Base-by-base conservation (phyloP, 208 protist species). In the Wallacemonas collosoma region DNA sequence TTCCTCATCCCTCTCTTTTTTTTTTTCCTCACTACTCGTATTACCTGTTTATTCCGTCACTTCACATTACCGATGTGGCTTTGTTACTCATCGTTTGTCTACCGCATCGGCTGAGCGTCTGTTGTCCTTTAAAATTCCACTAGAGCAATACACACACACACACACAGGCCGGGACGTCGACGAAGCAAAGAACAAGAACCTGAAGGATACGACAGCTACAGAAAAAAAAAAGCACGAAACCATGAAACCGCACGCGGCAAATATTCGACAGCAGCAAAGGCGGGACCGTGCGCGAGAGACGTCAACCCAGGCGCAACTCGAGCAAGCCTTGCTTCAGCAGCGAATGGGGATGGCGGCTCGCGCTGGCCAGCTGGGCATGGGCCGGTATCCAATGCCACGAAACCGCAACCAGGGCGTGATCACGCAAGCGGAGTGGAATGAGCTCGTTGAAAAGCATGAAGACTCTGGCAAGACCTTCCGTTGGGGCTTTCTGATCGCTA, bases 251-350 rank as follows among this genome's bases (percentile, higher is more conserved):
- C 83, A 81, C n/a, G 64, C 83, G 12, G 89, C 89, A 9, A 82
- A 92, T 69, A 48, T 92, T 70, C 89, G 89, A 15, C 89, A 92
- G 73, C 87, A 91, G 75, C 89, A 94, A 72, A 77, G 87, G 3
- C 87, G 88, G 40, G 72, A 74, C 43, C 81, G 72, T 15, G 60
- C 92, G 7, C 80, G 90, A 62, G 83, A 90, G 60, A 91, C 71
- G 65, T 77, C 80, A 14, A 79, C 85, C 1, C 79, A 80, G 51
- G 82, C 87, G 9, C 71, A 80, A 11, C 51, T 74, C 45, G 80
- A 89, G 44, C 72, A 56, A 65, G 65, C 36, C 63, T 68, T 60
- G 69, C 66, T 36, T 12, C 73, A 73, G 67, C 43, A 68, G 40
- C 55, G 40, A 38, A 64, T 70, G 53, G 62, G 43, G 38, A 9